Evolutionary conservation across 2,329 filamentous ascomycete genomes (phyloP).

Genomic region (Emericellopsis cladophorae): DNA sequence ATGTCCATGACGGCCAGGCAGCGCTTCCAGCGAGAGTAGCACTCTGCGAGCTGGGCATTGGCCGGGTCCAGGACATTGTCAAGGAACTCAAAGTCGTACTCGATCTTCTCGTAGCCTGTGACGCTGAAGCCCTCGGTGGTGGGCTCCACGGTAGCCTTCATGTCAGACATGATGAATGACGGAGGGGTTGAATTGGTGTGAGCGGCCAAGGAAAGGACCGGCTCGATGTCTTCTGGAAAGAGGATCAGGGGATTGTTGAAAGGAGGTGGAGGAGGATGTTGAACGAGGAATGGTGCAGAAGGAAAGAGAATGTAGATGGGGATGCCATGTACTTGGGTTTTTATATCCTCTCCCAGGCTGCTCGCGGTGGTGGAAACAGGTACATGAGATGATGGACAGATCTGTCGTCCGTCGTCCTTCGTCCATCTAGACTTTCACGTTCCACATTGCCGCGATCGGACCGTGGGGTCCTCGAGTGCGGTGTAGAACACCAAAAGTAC

Average conservation of each 20-base stretch:
- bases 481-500: too few species aligned
- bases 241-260: slow-evolving; percentile 1
- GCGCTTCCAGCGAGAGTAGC: slow-evolving; percentile 52
- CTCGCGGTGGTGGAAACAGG: too few species aligned
- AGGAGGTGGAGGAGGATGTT: background rate
- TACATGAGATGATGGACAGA: too few species aligned
- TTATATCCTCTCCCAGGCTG: too few species aligned
- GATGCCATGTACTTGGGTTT: background rate
- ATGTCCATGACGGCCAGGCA: slow-evolving; percentile 57
- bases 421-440: too few species aligned
- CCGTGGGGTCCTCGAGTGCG: too few species aligned
- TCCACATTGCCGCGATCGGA: too few species aligned
- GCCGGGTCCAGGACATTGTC: slow-evolving; percentile 52
- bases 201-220: slow-evolving; percentile 3
- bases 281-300: background rate
- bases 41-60: slow-evolving; percentile 49
- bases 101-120: slow-evolving; percentile 63
- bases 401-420: too few species aligned
- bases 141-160: slow-evolving; percentile 52
- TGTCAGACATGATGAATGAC: slow-evolving; percentile 49
- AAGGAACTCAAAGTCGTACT: slow-evolving; percentile 63
- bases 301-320: background rate
- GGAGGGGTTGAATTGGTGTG: background rate
- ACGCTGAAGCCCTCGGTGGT: slow-evolving; percentile 56
- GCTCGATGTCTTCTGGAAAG: background rate